Evolutionary conservation across 805 yeast species (phyloP).

Genomic region (Metschnikowia anglica): DNA sequence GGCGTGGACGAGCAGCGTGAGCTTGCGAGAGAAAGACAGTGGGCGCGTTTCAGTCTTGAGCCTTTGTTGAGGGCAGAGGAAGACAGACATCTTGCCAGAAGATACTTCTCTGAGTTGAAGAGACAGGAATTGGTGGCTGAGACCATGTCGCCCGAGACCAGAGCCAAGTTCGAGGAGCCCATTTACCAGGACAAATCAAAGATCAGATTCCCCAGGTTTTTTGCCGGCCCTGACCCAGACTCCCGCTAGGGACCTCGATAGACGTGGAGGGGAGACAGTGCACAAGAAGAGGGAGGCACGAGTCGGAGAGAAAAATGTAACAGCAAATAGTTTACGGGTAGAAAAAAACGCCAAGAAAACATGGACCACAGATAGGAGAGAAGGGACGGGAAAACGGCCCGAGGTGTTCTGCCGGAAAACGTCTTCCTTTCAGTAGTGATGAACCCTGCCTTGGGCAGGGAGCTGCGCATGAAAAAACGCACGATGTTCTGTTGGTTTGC

Average conservation of each 20-base stretch:
- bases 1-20: conserved; percentile 78
- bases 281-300: no score
- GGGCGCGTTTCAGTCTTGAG: conserved; percentile 71
- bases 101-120: conserved; percentile 61
- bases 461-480: no score
- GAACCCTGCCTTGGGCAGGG: no score
- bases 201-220: conserved; percentile 43
- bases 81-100: conserved; percentile 74
- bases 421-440: no score
- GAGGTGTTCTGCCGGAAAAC: no score
- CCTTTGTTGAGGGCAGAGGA: conserved; percentile 80
- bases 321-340: no score
- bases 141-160: conserved; percentile 38
- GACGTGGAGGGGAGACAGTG: no score
- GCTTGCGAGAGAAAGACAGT: conserved; percentile 68
- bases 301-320: no score
- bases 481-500: no score
- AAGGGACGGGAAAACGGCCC: no score
- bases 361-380: no score
- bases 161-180: conserved; percentile 43
- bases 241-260: conserved; percentile 24
- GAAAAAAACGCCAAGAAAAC: no score
- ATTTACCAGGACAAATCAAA: conserved; percentile 45
- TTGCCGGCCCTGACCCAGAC: conserved; percentile 41
- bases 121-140: conserved; percentile 59